phyloP scores from a whole-genome alignment of 1,139 yeast genomes.

The Protomyces macrosporus region DNA sequence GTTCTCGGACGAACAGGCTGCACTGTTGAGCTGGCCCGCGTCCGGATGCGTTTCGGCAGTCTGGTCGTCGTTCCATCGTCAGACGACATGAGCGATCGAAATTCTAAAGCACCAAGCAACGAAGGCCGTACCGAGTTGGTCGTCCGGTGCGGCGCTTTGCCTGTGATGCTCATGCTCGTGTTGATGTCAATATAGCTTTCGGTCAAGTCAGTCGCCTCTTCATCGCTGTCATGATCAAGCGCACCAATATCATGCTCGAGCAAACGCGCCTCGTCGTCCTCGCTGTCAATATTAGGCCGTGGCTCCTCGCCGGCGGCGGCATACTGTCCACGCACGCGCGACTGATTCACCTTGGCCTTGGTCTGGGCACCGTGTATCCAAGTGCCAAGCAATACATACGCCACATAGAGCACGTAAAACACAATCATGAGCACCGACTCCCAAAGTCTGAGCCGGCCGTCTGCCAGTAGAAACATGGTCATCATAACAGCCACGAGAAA shows the following conservation, averaged over 20 bases:
- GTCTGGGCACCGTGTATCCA: constrained; percentile 3
- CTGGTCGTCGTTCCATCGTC: background rate
- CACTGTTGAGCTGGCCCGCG: background rate
- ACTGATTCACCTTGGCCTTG: constrained; percentile 5
- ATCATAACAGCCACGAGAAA: constrained; percentile 48
- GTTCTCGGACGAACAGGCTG: background rate
- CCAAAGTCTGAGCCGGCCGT: constrained; percentile 45
- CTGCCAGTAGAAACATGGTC: constrained; percentile 40
- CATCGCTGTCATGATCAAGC: constrained; percentile 4
- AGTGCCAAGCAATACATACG: constrained; percentile 36
- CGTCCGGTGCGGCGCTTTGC: constrained; percentile 1
- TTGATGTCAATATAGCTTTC: constrained; percentile 6
- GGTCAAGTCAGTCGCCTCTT: constrained; percentile 5
- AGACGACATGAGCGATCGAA: constrained; percentile 36
- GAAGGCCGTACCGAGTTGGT: constrained; percentile 42
- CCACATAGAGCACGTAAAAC: constrained; percentile 52
- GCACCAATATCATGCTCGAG: background rate
- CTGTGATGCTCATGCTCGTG: constrained; percentile 21
- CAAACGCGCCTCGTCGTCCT: constrained; percentile 8
- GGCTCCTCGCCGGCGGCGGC: constrained; percentile 1
- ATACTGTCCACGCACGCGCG: constrained; percentile 12
- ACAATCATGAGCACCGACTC: constrained; percentile 50
- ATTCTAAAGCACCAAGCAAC: constrained; percentile 44
- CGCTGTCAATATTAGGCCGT: background rate
- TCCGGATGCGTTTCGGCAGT: background rate